phyloP scores from a whole-genome alignment of 768 basidiomycete genomes.

The Glaciozyma antarctica region DNA sequence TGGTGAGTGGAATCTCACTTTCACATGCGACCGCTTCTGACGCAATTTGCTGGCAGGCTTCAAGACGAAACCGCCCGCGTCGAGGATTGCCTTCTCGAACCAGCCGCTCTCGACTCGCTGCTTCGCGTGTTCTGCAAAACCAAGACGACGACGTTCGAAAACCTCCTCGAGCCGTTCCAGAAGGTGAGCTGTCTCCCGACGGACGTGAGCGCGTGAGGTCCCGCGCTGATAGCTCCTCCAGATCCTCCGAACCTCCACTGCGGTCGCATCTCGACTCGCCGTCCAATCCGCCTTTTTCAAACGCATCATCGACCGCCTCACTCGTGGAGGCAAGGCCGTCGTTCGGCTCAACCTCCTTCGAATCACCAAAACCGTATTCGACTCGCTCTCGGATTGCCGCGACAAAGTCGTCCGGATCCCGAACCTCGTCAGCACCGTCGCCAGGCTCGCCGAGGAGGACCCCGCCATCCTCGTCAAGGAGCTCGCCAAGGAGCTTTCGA shows the following conservation, averaged over 20 bases:
- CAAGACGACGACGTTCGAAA: constrained; percentile 63
- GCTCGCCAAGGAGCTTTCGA: constrained; percentile 46
- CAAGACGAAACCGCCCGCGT: constrained; percentile 91
- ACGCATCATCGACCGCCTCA: constrained; percentile 72
- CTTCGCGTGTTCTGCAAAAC: constrained; percentile 71
- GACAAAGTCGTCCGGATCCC: constrained; percentile 26
- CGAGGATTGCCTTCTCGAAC: constrained; percentile 72
- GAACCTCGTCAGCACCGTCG: constrained; percentile 49
- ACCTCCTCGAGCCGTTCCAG: constrained; percentile 79
- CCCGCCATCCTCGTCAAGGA: constrained; percentile 84
- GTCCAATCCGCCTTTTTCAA: constrained; percentile 72
- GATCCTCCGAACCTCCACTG: constrained; percentile 64
- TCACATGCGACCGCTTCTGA: neutral
- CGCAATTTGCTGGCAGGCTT: constrained; percentile 50
- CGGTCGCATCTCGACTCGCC: constrained; percentile 65
- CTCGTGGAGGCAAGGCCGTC: constrained; percentile 62
- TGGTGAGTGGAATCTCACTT: constrained; percentile 51
- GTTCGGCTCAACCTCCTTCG: constrained; percentile 82
- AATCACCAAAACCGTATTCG: constrained; percentile 73
- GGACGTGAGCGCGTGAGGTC: neutral
- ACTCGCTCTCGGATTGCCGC: constrained; percentile 38
- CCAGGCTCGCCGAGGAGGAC: constrained; percentile 69
- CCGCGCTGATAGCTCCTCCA: neutral
- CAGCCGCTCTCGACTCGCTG: constrained; percentile 55
- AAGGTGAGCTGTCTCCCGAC: constrained; percentile 46